Evolutionary conservation across 129 eudicot genomes (phyloP).

Genomic region (Flaveria robusta): DNA sequence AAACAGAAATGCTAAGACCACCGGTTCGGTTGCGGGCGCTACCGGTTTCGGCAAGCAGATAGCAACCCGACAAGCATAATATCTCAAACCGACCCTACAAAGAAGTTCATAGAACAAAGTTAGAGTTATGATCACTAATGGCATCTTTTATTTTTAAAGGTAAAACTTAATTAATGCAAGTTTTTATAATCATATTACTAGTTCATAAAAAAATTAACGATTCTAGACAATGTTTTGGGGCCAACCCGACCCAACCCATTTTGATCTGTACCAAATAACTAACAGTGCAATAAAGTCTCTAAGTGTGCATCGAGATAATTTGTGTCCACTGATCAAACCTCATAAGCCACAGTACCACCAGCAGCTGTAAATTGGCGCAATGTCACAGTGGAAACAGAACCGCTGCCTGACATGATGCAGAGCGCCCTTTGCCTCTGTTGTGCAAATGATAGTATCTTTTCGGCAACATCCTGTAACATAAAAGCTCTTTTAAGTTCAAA

Average conservation of each 20-base stretch:
- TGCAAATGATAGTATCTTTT: slow-evolving; percentile 72
- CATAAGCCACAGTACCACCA: slow-evolving; percentile 66
- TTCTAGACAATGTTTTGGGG: too few relatives aligned
- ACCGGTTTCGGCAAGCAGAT: slow-evolving; percentile 75
- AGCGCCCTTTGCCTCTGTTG: slow-evolving; percentile 84
- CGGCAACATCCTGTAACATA: slow-evolving; percentile 66
- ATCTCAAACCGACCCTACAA: slow-evolving; percentile 90
- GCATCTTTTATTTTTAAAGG: background rate
- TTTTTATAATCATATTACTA: background rate
- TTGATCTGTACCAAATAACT: background rate
- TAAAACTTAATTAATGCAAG: background rate
- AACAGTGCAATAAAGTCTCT: background rate
- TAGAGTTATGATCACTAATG: slow-evolving; percentile 11
- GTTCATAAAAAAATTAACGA: background rate
- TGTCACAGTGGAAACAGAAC: slow-evolving; percentile 78
- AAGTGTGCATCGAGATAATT: background rate
- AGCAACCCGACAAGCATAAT: slow-evolving; percentile 85
- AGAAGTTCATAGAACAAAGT: slow-evolving; percentile 1
- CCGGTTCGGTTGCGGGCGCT: slow-evolving; percentile 80
- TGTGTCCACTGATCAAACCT: slow-evolving; percentile 48
- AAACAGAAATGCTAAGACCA: slow-evolving; percentile 80
- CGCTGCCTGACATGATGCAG: slow-evolving; percentile 78
- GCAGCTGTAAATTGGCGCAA: slow-evolving; percentile 64
- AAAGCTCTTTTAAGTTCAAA: background rate
- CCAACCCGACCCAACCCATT: background rate